Percentiles rank a stretch among this genome's conserved stretches.
Conservation (phyloP, 345 rosid species). For the Eutrema yunnanense region DNA sequence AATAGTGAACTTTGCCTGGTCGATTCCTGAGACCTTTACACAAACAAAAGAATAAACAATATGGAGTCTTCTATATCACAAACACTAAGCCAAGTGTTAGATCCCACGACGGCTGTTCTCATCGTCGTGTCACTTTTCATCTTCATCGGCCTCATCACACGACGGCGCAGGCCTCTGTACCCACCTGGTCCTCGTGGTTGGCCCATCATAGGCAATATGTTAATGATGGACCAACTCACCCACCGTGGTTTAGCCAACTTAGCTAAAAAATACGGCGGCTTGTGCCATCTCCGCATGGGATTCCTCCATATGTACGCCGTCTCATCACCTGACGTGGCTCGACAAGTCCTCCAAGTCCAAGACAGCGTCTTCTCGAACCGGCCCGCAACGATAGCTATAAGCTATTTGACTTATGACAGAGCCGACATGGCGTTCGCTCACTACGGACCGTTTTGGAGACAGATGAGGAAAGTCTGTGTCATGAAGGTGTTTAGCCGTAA, state of each 20-base stretch:
- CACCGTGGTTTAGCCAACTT: conserved; percentile 80
- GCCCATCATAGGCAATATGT: conserved; percentile 83
- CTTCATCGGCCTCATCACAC: conserved; percentile 36
- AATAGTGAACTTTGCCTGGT: conserved; percentile 16
- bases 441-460: conserved; percentile 97
- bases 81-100: conserved; percentile 24
- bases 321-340: conserved; percentile 66
- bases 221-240: conserved; percentile 84
- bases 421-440: conserved; percentile 97
- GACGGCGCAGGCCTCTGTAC: conserved; percentile 34
- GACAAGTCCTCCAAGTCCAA: conserved; percentile 80
- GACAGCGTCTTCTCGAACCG: conserved; percentile 84
- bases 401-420: conserved; percentile 78
- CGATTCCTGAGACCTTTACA: neutral
- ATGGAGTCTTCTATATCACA: conserved; percentile 33
- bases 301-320: conserved; percentile 62
- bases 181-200: conserved; percentile 93
- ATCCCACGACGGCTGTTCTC: conserved; percentile 30
- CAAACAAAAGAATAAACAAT: neutral
- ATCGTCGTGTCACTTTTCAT: conserved; percentile 36
- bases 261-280: conserved; percentile 67
- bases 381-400: conserved; percentile 75
- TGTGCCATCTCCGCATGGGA: conserved; percentile 77
- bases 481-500: conserved; percentile 89
- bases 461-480: conserved; percentile 91